Base-by-base conservation (phyloP, 2,329 filamentous ascomycete species). In the Pyricularia grisea region DNA sequence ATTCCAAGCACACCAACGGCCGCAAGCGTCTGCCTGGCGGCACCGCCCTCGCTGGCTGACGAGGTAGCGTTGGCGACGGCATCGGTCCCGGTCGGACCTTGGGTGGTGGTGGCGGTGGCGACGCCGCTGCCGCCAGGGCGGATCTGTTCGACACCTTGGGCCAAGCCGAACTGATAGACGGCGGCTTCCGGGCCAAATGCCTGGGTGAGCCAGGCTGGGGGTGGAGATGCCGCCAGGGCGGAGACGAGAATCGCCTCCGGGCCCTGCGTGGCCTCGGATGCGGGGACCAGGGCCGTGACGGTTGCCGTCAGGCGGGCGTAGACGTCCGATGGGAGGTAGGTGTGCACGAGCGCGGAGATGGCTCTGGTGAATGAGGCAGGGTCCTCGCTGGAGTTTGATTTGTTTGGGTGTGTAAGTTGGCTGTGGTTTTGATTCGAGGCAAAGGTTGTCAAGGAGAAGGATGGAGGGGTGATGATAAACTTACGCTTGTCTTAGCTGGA, bases 241-340 rank as follows among this genome's bases (percentile, higher is more conserved):
- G 73, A 73, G 23, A 74, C 50, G 66, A 73, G 70, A 11, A 77
- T 72, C 23, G 70, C 72, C 31, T 73, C 75, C 10, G 76, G 74
- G 7, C 76, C 70, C n/a, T 70, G 70, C 28, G 75, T 75, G 25
- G 74, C 71, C 23, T 27, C 58, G n/a, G 31, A 23, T 42, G 36
- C 33, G 23, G 67, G 67, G 12, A 42, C 67, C 23, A 9, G 71
- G 71, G n/a, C 75, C 75, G 72, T 76, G 71, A 69, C 73, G 68
- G 70, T 73, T 55, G 74, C 73, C 14, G 72, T 72, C 11, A 75
- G 66, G 63, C 70, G 70, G 50, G 70, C 66, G 67, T 75, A 73
- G 55, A 72, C 72, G 2, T 73, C 69, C 7, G 73, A 28, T 2
- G 77, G 76, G 33, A 78, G 74, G 71, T 78, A 78, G 10, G 71